Evolutionary conservation across 1,139 yeast species (phyloP), one percentile per base, ranked within the genome.

Genomic region (Chernovozyma sophiae-reginae): DNA sequence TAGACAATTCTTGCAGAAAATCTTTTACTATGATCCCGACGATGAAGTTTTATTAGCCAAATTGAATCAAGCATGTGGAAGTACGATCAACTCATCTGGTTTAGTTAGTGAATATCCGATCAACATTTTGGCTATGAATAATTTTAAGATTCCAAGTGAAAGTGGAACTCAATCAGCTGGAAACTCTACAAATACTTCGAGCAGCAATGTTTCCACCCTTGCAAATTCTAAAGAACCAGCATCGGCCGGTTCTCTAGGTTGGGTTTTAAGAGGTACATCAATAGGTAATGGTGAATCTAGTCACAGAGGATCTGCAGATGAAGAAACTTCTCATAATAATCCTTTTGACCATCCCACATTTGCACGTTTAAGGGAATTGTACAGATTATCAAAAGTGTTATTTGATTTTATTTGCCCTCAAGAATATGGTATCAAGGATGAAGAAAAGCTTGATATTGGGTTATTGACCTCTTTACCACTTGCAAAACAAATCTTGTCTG

Each of bases 321-420:
- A 40, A 8, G 60, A 40, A 43, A 65, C 39, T 47, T 63, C 55
- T 28, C 56, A 56, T 40, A 60, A 56, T 34, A 81, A 79, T 44
- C 86, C 90, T 31, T 90, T 90, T 59, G 96, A 86, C 54, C 84
- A 81, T 46, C 81, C 89, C 3, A 81, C 84, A 36, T 89, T 75
- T 57, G 83, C 85, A 19, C 75, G 87, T 45, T 70, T 94, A 42
- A 74, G 97, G 48, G 98, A 94, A 55, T 71, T 94, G 40, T 94
- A 90, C 58, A 72, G 92, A 45, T 70, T 94, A 38, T 86, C 97
- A 0, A 94, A 94, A 58, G 96, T 94, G 4, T 65, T 94, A 46
- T 94, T 94, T 63, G 99, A 94, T 62, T 92, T 92, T 53, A 89
- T 94, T 37, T 92, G 98, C 60, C 99, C 99, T 11, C 97, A 94